These are phyloP conservation scores for Fabrea salina DNA, from an alignment of 169 alveolate species.

Conservation along the genomic window DNA sequence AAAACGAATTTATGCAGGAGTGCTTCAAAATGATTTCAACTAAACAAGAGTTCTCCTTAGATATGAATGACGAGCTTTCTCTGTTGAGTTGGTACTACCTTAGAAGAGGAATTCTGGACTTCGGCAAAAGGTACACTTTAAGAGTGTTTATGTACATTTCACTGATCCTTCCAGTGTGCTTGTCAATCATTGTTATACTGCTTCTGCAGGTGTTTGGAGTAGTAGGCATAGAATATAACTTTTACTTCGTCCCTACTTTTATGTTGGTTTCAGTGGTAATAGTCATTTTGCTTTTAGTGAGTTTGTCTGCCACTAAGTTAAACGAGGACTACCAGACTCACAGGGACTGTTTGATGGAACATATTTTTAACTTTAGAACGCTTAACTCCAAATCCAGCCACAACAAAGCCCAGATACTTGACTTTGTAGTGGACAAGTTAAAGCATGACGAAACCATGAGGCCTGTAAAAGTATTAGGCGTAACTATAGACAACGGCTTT, in stretches of 20 bases:
- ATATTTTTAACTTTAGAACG: not conserved
- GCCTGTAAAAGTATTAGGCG: not conserved
- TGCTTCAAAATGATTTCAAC: not conserved
- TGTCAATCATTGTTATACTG: not conserved
- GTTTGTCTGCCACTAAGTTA: not conserved
- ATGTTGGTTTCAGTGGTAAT: not conserved
- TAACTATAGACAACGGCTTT: not conserved
- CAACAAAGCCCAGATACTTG: not conserved
- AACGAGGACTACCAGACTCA: not conserved
- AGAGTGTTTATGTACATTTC: not conserved
- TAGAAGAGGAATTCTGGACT: constrained; percentile 9
- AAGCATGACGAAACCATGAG: constrained; percentile 8
- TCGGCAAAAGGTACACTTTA: not conserved
- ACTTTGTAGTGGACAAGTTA: not conserved
- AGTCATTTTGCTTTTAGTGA: not conserved
- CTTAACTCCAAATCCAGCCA: not conserved
- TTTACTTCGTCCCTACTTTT: not conserved
- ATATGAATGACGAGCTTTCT: not conserved
- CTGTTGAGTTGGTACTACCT: not conserved
- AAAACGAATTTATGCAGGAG: not conserved
- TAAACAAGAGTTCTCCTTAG: not conserved
- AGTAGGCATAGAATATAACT: not conserved
- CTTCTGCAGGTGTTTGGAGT: not conserved
- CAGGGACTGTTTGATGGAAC: not conserved
- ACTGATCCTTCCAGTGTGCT: not conserved